phyloP scores from a whole-genome alignment of 1,284 basidiomycete genomes.

The Earliella scabrosa region DNA sequence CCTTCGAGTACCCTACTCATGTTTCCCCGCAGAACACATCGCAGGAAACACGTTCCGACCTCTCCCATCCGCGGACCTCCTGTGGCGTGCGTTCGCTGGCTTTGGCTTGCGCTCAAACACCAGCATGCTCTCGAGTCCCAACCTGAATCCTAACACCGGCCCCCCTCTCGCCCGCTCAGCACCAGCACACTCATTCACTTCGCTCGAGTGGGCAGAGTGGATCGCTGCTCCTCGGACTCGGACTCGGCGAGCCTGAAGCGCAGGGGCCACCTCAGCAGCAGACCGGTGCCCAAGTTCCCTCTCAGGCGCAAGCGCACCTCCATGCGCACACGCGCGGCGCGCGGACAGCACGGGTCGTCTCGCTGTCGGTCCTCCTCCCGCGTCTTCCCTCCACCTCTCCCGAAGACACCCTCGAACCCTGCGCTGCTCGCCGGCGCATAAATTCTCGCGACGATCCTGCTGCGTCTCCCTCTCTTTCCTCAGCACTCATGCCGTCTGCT shows the following conservation, averaged over 20 bases:
- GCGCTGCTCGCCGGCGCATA: conserved; percentile 10
- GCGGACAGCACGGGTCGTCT: conserved; percentile 4
- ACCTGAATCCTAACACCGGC: neutral
- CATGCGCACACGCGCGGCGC: conserved; percentile 6
- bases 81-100: conserved; percentile 8
- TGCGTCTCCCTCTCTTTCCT: conserved; percentile 1
- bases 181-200: neutral
- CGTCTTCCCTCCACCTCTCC: neutral
- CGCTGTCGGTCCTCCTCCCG: conserved; percentile 3
- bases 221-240: conserved; percentile 2
- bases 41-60: conserved; percentile 15
- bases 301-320: neutral
- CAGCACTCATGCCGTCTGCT: conserved; percentile 8
- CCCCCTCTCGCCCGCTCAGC: neutral
- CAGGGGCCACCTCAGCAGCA: neutral
- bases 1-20: conserved; percentile 10
- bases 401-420: conserved; percentile 12
- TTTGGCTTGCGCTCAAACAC: conserved; percentile 6
- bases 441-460: conserved; percentile 8
- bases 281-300: neutral
- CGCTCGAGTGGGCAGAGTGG: neutral
- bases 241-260: neutral
- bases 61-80: conserved; percentile 8
- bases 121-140: conserved; percentile 7
- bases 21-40: conserved; percentile 20